phyloP scores from a whole-genome alignment of 2,329 filamentous ascomycete species.

The Metarhizium guizhouense region DNA sequence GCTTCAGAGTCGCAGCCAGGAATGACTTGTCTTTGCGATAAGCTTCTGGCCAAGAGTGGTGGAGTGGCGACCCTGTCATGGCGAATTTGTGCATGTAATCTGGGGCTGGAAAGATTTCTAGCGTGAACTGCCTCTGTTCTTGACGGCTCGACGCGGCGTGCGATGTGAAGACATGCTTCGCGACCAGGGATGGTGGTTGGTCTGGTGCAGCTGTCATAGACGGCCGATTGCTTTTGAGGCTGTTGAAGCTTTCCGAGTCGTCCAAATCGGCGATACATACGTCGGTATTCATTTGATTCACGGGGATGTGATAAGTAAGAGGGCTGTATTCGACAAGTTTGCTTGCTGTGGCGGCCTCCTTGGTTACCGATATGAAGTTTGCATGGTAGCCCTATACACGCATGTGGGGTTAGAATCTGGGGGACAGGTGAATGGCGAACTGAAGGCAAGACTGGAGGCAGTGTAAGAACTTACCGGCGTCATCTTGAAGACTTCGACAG shows the following conservation, averaged over 20 bases:
- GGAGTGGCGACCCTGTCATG: conserved; percentile 26
- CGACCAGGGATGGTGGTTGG: background rate
- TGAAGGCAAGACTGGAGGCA: too few relatives aligned
- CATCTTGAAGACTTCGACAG: conserved; percentile 43
- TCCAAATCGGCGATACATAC: conserved; percentile 25
- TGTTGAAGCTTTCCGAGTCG: conserved; percentile 10
- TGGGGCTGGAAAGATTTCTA: conserved; percentile 30
- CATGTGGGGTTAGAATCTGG: background rate
- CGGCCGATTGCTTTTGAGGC: conserved; percentile 3
- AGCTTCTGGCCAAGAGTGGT: conserved; percentile 32
- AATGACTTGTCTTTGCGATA: conserved; percentile 24
- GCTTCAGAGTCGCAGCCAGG: conserved; percentile 26
- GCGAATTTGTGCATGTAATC: conserved; percentile 30
- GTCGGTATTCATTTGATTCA: conserved; percentile 16
- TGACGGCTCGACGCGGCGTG: background rate
- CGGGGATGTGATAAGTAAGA: conserved; percentile 33
- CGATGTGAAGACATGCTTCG: background rate
- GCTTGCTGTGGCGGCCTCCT: conserved; percentile 27
- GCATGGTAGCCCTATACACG: conserved; percentile 32
- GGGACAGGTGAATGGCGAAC: background rate
- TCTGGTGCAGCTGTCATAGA: background rate
- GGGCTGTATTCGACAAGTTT: conserved; percentile 36
- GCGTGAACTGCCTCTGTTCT: conserved; percentile 27
- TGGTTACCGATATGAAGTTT: conserved; percentile 42
- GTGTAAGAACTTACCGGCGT: conserved; percentile 9